A percentile compares a stretch with the other conserved stretches of the same genome.
Conservation (phyloP, 1,284 basidiomycete genomes). For the Dichomitus squalens region DNA sequence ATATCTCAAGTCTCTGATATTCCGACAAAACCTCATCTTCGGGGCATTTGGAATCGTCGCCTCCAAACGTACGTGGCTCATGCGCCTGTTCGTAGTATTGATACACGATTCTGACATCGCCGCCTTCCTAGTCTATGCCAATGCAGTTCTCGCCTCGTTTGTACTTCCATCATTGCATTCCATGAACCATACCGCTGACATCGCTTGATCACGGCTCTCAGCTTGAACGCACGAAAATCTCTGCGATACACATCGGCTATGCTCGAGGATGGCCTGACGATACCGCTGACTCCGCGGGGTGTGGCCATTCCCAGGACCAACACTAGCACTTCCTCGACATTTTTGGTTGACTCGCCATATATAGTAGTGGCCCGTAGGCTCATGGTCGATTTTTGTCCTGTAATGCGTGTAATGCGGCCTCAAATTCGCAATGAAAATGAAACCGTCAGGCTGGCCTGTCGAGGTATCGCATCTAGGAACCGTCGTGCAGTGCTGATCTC, state of each 20-base stretch:
- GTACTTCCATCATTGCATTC: not conserved
- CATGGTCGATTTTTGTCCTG: no score
- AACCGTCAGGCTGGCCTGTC: no score
- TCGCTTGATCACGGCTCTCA: not conserved
- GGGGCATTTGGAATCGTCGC: constrained; percentile 7
- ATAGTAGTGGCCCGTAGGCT: no score
- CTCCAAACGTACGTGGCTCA: constrained; percentile 2
- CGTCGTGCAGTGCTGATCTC: no score
- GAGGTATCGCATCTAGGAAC: no score
- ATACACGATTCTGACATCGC: not conserved
- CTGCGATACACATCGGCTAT: not conserved
- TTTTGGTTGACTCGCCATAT: no score
- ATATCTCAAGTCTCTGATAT: constrained; percentile 6
- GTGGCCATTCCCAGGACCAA: no score
- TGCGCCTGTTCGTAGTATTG: no score
- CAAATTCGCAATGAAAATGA: no score
- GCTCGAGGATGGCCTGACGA: not conserved
- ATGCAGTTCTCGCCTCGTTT: constrained; percentile 14
- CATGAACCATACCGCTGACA: not conserved
- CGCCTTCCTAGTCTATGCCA: constrained; percentile 9
- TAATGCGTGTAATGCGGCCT: no score
- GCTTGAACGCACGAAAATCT: constrained; percentile 10
- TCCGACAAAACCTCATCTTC: constrained; percentile 9
- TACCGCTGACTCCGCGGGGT: not conserved
- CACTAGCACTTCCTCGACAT: no score